A percentile compares a stretch with the other conserved stretches of the same genome.
Conservation (phyloP, 2,329 filamentous ascomycete genomes). For the Paramyrothecium sp. region DNA sequence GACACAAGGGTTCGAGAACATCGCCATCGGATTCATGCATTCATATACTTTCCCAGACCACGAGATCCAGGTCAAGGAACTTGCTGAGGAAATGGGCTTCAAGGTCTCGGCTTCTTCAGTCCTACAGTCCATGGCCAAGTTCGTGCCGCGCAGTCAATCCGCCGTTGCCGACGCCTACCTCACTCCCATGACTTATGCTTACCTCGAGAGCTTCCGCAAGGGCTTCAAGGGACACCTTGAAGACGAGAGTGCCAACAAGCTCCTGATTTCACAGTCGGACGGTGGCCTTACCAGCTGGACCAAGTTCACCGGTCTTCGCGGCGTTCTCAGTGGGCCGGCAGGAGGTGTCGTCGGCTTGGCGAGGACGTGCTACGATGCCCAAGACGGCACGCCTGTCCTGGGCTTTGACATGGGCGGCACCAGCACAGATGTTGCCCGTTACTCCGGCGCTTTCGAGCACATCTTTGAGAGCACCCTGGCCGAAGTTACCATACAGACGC, state of each 20-base stretch:
- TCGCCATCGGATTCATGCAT: constrained; percentile 68
- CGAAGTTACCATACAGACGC: constrained; percentile 68
- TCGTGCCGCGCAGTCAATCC: constrained; percentile 41
- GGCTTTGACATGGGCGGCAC: constrained; percentile 52
- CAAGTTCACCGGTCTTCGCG: constrained; percentile 22
- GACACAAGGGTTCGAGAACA: constrained; percentile 52
- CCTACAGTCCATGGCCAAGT: constrained; percentile 41
- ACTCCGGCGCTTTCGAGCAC: constrained; percentile 68
- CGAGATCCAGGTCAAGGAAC: constrained; percentile 31
- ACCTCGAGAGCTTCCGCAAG: constrained; percentile 30
- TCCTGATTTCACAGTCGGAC: constrained; percentile 25
- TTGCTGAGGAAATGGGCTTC: constrained; percentile 41
- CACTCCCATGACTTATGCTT: constrained; percentile 35
- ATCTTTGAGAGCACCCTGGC: constrained; percentile 72
- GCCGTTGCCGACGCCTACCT: constrained; percentile 43
- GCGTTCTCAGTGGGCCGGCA: constrained; percentile 23
- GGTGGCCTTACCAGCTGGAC: constrained; percentile 23
- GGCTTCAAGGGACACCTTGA: constrained; percentile 21
- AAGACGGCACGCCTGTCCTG: constrained; percentile 19
- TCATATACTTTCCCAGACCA: constrained; percentile 65
- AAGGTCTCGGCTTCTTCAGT: constrained; percentile 34
- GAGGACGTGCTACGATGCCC: constrained; percentile 20
- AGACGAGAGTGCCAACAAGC: constrained; percentile 23
- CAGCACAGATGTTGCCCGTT: constrained; percentile 69
- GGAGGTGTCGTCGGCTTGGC: constrained; percentile 24